Evolutionary conservation across 2,329 filamentous ascomycete species (phyloP), one percentile per base, ranked within the genome.

Genomic region (Penicillium brevicompactum): DNA sequence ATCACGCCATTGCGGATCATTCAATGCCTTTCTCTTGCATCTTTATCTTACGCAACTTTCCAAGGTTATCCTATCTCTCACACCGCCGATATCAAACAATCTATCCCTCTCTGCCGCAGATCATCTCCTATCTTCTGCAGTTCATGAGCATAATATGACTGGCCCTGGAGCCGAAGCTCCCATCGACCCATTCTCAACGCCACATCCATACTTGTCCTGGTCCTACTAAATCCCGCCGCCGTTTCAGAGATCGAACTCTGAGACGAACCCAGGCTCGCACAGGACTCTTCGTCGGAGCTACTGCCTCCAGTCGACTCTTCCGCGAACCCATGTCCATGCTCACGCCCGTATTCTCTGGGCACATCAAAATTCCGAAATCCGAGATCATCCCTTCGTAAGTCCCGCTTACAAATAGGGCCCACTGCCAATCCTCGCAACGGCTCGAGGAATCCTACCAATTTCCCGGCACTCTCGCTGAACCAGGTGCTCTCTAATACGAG

Each of bases 391-490:
- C 24, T 27, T 8, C 24, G 5, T 5, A 8, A 27, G 24, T 8
- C 24, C 22, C 14, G 14, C 31, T 32, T 24, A 21, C 24, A 24
- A 22, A 30, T 10, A 34, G 56, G 48, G 40, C 59, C 57, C 21
- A 69, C 47, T 6, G 53, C 58, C 43, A 74, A 22, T 2, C 61
- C 66, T 2, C 64, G 59, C 58, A 75, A 55, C 18, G 73, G 72
- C 52, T 72, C 72, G 14, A 75, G 48, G 54, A 75, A 75, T 3
- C 69, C 56, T 0, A 67, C 68, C 16, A 75, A 54, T 60, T 69
- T 73, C 61, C 73, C 72, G 8, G 69, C 66, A 1, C 67, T 63
- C 56, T 75, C 73, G 31, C 70, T 63, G 57, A 74, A 75, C 73
- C 72, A 75, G 30, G 62, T 71, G 4, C 67, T 69, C 2, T 63